phyloP scores from a whole-genome alignment of 805 yeast species.

The Zygoascus ofunaensis region DNA sequence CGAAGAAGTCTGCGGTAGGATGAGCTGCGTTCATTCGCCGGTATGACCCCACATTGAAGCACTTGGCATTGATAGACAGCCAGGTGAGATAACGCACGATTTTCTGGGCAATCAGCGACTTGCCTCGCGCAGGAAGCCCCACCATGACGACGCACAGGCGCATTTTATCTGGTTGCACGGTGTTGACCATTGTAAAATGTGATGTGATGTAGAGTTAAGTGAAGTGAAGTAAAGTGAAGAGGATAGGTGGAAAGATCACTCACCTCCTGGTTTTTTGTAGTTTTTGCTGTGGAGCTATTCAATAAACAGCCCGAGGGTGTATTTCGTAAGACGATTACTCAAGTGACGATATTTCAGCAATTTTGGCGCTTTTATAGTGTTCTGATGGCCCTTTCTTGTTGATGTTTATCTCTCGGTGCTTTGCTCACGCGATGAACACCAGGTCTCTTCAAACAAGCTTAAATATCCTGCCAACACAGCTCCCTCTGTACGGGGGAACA shows the following conservation, averaged over 20 bases:
- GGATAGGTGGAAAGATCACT: neutral
- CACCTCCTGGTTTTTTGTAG: neutral
- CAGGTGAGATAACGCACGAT: slow-evolving; percentile 87
- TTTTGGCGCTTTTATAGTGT: too few relatives aligned
- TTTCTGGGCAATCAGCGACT: slow-evolving; percentile 88
- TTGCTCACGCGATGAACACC: too few relatives aligned
- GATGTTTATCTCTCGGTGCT: too few relatives aligned
- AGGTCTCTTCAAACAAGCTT: too few relatives aligned
- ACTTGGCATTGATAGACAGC: slow-evolving; percentile 78
- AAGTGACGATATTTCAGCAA: neutral
- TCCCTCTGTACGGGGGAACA: too few relatives aligned
- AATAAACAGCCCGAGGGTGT: neutral
- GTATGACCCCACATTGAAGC: slow-evolving; percentile 83
- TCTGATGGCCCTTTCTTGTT: too few relatives aligned
- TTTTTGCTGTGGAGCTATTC: neutral
- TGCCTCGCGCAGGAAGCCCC: slow-evolving; percentile 59
- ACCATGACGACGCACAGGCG: slow-evolving; percentile 75
- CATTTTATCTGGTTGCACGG: slow-evolving; percentile 34
- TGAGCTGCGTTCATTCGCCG: slow-evolving; percentile 56
- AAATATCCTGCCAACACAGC: too few relatives aligned
- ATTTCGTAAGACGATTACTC: neutral
- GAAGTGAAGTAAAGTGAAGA: neutral
- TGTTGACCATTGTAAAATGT: neutral
- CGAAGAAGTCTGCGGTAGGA: slow-evolving; percentile 72
- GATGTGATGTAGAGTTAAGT: neutral